These are phyloP conservation scores for Aspergillus sp. DNA, from an alignment of 2,329 filamentous ascomycete species.

Conservation along the genomic window DNA sequence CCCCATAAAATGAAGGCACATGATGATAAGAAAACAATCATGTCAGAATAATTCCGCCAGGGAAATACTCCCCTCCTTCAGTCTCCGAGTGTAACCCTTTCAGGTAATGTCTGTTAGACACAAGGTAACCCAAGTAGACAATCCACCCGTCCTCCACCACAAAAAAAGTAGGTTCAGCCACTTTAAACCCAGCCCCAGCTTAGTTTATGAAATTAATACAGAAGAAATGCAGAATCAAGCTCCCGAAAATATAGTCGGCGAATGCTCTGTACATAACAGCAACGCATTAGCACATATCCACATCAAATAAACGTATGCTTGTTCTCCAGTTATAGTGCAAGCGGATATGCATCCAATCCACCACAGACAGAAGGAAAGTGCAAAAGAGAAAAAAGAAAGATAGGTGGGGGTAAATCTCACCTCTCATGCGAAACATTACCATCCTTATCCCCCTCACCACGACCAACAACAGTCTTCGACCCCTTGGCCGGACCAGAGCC, in stretches of 20 bases:
- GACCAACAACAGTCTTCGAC: slow-evolving; percentile 22
- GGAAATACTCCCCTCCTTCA: background rate
- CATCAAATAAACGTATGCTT: background rate
- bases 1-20: background rate
- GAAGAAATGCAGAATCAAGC: slow-evolving; percentile 95
- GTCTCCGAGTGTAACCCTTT: background rate
- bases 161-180: background rate
- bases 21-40: background rate
- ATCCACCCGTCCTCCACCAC: background rate
- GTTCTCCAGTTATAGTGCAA: background rate
- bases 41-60: slow-evolving; percentile 8
- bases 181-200: slow-evolving; percentile 41
- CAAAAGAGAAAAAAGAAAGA: background rate
- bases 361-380: background rate
- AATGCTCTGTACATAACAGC: slow-evolving; percentile 67
- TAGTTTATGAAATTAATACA: slow-evolving; percentile 98
- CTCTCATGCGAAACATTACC: slow-evolving; percentile 42
- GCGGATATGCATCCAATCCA: background rate
- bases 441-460: background rate
- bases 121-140: background rate
- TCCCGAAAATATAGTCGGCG: slow-evolving; percentile 93
- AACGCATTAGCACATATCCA: background rate
- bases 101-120: too few species aligned
- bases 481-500: slow-evolving; percentile 31
- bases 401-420: slow-evolving; percentile 22